Base-by-base conservation (phyloP, 2,329 filamentous ascomycete species). In the Fusarium sacchari region DNA sequence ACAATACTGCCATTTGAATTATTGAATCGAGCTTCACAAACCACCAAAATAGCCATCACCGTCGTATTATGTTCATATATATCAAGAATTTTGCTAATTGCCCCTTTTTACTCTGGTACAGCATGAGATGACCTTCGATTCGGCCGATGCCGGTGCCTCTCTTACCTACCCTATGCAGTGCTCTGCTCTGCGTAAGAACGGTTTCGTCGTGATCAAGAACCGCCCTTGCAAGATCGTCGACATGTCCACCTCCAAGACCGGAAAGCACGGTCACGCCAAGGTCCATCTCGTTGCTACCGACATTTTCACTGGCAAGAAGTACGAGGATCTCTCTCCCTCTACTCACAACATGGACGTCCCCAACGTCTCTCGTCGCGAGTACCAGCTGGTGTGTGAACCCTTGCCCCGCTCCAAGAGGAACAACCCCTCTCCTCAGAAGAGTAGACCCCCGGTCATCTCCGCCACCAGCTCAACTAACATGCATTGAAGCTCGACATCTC, bases 191-290 rank as follows among this genome's bases (percentile, higher is more conserved):
- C 93, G 96, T 85, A 98, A 99, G 95, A 97, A 97, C 92, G 96
- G 96, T 79, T 93, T 93, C 90, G 96, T 99, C 86, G 92, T 96
- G 85, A 98, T 99, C 89, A 99, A 99, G 93, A 88, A 90, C 87
- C 96, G 96, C 81, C 97, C 96, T 81, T 99, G 96, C 95, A 99
- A 98, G 94, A 99, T 99, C 82, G 94, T 98, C 86, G 96, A 99
- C 84, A 99, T 99, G 97, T 97, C 95, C 80, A 99, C 96, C 89
- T 99, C 96, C 86, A 99, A 99, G 95, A 99, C 96, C 80, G 96
- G 96, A 88, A 99, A 99, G 94, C 96, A 99, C 93, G 96, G 96
- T 86, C 97, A 99, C 94, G 96, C 96, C 88, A 99, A 99, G 93
- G 96, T 99, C 85, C 96, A 99, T 88, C 89, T 99, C 81, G 93